Evolutionary conservation across 306 rosid species (phyloP), one percentile per base, ranked within the genome.

Genomic region (Quercus gilva): DNA sequence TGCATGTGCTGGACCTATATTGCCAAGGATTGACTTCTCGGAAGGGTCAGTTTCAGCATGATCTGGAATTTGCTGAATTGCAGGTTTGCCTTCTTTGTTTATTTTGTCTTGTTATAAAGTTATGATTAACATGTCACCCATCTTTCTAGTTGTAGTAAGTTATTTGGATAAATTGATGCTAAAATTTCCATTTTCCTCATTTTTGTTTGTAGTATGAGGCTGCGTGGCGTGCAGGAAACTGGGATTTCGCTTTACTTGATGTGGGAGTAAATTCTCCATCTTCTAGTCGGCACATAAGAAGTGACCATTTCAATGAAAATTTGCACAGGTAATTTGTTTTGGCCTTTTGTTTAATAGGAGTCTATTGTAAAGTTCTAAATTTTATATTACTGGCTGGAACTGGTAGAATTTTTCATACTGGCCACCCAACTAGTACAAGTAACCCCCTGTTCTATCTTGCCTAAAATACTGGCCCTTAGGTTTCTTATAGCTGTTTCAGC

Each of bases 151-250:
- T 77, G 5, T 49, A 49, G 53, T 12, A 49, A 49, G 53, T 49
- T 75, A 7, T 7, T 55, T 8, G 2, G 29, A 13, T 21, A 56
- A 28, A 76, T 74, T 31, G n/a, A 37, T 64, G 29, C 21, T 26
- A 18, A 18, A 6, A 20, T 15, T 45, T 31, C 31, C 56, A 26
- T 37, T 23, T 53, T 77, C 5, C 29, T 18, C 21, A 13, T 59
- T 52, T 31, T 74, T 74, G 35, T 19, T 29, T 71, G 49, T 91
- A 94, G 91, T 92, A 88, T 53, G 97, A 94, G 80, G 94, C 98
- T 76, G 98, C 98, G 29, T 92, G 98, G 98, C 97, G 94, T 65
- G 85, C 97, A 23, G 98, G 94, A 81, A 91, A 94, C 83, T 94
- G 98, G 98, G 97, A 94, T 82, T 94, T 94, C 82, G 88, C 94